These are phyloP conservation scores for Alectoria sarmentosa DNA, from an alignment of 495 filamentous ascomycete species.

Conservation along the genomic window DNA sequence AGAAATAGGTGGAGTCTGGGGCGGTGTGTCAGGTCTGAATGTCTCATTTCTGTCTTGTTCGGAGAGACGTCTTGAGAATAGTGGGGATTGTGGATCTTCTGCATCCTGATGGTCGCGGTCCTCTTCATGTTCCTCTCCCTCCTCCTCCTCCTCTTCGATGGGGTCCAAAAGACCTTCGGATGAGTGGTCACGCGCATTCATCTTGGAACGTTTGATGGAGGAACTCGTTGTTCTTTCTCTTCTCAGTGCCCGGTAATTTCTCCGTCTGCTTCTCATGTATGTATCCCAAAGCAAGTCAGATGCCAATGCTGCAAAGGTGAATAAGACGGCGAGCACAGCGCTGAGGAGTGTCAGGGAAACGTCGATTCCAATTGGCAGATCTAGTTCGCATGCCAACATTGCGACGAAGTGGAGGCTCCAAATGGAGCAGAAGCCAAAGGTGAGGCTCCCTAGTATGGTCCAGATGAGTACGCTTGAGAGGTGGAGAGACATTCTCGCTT, in stretches of 20 bases:
- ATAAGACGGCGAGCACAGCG: constrained; percentile 25
- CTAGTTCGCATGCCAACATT: constrained; percentile 29
- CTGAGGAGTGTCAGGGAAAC: constrained; percentile 24
- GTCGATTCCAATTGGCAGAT: constrained; percentile 27
- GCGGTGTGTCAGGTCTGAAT: not conserved
- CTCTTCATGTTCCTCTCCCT: not conserved
- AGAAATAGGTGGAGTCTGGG: constrained; percentile 1
- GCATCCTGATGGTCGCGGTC: not conserved
- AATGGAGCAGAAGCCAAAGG: constrained; percentile 30
- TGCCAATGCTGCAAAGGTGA: constrained; percentile 27
- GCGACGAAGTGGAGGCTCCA: constrained; percentile 30
- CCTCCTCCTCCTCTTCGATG: constrained; percentile 6
- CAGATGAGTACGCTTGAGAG: constrained; percentile 26
- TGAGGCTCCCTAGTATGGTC: constrained; percentile 26
- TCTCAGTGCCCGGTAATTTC: constrained; percentile 10
- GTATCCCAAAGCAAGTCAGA: constrained; percentile 25
- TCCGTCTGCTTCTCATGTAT: constrained; percentile 14
- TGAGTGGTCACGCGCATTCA: not conserved
- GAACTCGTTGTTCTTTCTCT: not conserved
- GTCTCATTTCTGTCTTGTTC: not conserved
- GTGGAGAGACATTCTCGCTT: constrained; percentile 24
- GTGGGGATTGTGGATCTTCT: not conserved
- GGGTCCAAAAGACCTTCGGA: constrained; percentile 1
- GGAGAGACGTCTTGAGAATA: not conserved
- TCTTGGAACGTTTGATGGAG: not conserved